Conservation (phyloP, 140 eudicot species). For the Senecio squalidus region DNA sequence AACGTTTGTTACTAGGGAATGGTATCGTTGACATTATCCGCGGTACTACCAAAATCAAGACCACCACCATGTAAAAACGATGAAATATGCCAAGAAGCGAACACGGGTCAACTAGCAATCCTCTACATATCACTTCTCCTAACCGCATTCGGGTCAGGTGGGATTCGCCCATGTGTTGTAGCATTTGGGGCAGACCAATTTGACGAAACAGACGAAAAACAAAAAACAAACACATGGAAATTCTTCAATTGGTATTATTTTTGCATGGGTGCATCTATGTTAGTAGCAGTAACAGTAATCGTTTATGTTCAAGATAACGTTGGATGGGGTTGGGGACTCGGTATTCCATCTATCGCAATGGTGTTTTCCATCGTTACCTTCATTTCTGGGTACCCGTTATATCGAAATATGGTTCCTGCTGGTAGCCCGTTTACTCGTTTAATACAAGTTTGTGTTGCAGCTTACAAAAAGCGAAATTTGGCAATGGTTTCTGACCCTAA, state of each 20-base stretch:
- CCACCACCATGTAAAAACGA: conserved; percentile 47
- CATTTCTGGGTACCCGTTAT: conserved; percentile 73
- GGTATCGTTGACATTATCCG: conserved; percentile 62
- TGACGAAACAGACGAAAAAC: conserved; percentile 62
- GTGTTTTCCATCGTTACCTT: conserved; percentile 53
- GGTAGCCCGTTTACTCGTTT: conserved; percentile 99
- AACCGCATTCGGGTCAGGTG: conserved; percentile 87
- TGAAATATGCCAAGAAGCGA: conserved; percentile 62
- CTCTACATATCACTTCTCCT: conserved; percentile 65
- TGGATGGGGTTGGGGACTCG: conserved; percentile 98
- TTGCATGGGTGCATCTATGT: conserved; percentile 77
- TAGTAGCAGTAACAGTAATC: conserved; percentile 75
- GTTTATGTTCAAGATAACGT: conserved; percentile 80
- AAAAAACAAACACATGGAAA: conserved; percentile 74
- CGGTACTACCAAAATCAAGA: conserved; percentile 62
- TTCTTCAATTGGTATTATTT: conserved; percentile 94
- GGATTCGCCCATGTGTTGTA: conserved; percentile 91
- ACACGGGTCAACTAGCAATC: conserved; percentile 59
- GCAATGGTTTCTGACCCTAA: conserved; percentile 51
- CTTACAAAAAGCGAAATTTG: conserved; percentile 70
- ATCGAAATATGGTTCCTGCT: conserved; percentile 71
- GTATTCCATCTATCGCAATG: conserved; percentile 76
- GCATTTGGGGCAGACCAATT: conserved; percentile 96
- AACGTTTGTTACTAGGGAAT: conserved; percentile 80
- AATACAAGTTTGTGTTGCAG: conserved; percentile 85